phyloP scores from a whole-genome alignment of 1,284 basidiomycete species.

The Apiotrichum porosum region DNA sequence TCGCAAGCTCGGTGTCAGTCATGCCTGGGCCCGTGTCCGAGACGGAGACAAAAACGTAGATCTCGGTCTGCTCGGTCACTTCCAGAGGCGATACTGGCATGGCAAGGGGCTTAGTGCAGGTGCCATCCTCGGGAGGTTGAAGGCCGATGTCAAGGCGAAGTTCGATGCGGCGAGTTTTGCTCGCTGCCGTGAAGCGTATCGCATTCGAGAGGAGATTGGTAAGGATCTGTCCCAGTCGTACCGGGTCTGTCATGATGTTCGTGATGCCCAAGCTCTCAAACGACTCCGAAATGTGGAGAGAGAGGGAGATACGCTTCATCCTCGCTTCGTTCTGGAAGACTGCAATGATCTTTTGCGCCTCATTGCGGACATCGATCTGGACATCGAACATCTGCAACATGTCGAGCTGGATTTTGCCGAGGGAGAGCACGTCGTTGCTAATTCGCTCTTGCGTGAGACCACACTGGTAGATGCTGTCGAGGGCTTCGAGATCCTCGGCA shows the following conservation, averaged over 20 bases:
- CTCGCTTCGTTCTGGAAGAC: conserved; percentile 42
- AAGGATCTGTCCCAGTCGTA: conserved; percentile 27
- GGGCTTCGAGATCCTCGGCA: conserved; percentile 17
- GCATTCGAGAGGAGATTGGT: conserved; percentile 34
- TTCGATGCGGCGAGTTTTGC: conserved; percentile 3
- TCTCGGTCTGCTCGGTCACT: conserved; percentile 4
- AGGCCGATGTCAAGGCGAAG: conserved; percentile 20
- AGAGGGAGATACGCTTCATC: conserved; percentile 34
- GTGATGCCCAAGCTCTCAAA: conserved; percentile 8
- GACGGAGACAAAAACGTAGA: conserved; percentile 19
- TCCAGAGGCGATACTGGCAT: background rate
- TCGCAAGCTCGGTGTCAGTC: conserved; percentile 17
- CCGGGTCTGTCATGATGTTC: conserved; percentile 24
- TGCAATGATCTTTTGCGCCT: conserved; percentile 28
- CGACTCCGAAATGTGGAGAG: background rate
- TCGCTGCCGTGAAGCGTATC: conserved; percentile 21
- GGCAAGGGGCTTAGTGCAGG: conserved; percentile 11
- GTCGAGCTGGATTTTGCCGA: conserved; percentile 43
- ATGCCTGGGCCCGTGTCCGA: conserved; percentile 31
- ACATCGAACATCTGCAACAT: conserved; percentile 20
- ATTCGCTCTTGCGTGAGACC: conserved; percentile 46
- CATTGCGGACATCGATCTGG: conserved; percentile 27
- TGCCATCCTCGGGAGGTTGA: conserved; percentile 12
- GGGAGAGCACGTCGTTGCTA: conserved; percentile 44
- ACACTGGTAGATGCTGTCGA: conserved; percentile 23